phyloP scores from a whole-genome alignment of 768 basidiomycete species.

The Amyloporia xantha region DNA sequence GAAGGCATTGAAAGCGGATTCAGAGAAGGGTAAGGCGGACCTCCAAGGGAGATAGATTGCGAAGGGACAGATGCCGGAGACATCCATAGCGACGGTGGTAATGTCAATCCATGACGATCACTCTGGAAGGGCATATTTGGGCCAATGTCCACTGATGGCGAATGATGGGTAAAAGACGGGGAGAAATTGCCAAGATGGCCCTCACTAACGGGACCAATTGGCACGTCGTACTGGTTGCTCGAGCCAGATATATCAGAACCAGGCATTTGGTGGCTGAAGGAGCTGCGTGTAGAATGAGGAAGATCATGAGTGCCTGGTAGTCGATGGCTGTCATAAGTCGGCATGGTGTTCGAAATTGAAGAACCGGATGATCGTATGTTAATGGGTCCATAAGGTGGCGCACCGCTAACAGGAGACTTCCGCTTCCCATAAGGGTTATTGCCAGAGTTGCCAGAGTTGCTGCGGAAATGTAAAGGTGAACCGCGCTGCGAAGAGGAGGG shows the following conservation, averaged over 20 bases:
- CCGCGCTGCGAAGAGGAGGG: slow-evolving; percentile 38
- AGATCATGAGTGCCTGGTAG: slow-evolving; percentile 9
- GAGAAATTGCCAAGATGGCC: slow-evolving; percentile 13
- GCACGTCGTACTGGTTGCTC: slow-evolving; percentile 4
- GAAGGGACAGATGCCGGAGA: slow-evolving; percentile 53
- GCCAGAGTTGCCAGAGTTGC: slow-evolving; percentile 13
- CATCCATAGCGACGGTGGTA: slow-evolving; percentile 84
- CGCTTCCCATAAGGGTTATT: slow-evolving; percentile 19
- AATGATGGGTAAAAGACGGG: slow-evolving; percentile 13
- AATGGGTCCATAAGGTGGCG: slow-evolving; percentile 14
- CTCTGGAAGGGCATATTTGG: slow-evolving; percentile 23
- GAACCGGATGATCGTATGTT: slow-evolving; percentile 14
- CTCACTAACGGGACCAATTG: slow-evolving; percentile 1
- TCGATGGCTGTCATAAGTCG: slow-evolving; percentile 12
- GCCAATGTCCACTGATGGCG: slow-evolving; percentile 22
- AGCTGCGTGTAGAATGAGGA: slow-evolving; percentile 15
- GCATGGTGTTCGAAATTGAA: slow-evolving; percentile 12
- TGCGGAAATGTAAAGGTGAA: slow-evolving; percentile 58
- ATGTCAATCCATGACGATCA: slow-evolving; percentile 46
- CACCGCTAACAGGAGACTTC: slow-evolving; percentile 35
- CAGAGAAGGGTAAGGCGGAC: slow-evolving; percentile 17
- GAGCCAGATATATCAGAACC: slow-evolving; percentile 9
- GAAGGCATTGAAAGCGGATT: slow-evolving; percentile 15
- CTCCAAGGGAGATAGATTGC: slow-evolving; percentile 30
- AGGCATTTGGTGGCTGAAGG: slow-evolving; percentile 14